phyloP scores from a whole-genome alignment of 2,329 filamentous ascomycete species.

The Fusarium nygamai region DNA sequence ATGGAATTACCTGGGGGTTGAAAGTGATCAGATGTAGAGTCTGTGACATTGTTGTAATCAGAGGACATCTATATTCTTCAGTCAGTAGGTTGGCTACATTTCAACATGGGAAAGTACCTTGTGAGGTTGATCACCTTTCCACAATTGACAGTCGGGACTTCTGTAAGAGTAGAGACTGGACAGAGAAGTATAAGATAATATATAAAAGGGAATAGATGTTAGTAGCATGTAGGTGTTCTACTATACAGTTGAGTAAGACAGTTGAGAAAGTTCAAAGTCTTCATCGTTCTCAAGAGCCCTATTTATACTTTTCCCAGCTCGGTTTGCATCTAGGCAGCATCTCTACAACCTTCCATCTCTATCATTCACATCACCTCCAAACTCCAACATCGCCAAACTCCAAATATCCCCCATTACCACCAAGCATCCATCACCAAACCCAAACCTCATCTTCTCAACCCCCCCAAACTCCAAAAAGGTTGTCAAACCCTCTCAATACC shows the following conservation, averaged over 20 bases:
- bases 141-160: neutral
- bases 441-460: neutral
- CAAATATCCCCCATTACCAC: neutral
- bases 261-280: neutral
- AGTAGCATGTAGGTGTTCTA: neutral
- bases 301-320: neutral
- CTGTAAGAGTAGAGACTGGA: neutral
- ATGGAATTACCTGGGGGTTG: rapidly evolving
- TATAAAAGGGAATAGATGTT: neutral
- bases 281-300: neutral
- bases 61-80: neutral
- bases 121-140: neutral
- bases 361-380: neutral
- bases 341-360: neutral
- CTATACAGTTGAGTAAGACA: rapidly evolving
- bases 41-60: neutral
- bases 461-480: neutral
- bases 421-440: neutral
- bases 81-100: neutral
- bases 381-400: neutral
- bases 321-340: neutral
- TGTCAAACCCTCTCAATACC: neutral
- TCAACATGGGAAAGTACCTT: neutral
- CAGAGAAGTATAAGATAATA: neutral
- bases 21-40: rapidly evolving